Evolutionary conservation across 2,329 filamentous ascomycete species (phyloP).

Genomic region (Uncinocarpus reesii): DNA sequence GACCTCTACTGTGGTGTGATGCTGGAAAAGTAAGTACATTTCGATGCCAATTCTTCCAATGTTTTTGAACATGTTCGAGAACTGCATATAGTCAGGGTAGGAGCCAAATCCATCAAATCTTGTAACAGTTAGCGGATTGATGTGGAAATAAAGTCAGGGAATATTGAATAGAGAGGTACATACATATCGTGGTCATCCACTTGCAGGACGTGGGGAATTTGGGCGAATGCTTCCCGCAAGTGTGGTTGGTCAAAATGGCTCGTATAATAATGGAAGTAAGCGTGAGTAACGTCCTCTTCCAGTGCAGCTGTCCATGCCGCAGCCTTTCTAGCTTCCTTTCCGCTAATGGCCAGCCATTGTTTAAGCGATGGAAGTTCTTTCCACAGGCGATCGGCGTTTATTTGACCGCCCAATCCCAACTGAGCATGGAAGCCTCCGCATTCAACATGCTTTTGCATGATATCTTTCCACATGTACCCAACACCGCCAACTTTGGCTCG

Average conservation of each 20-base stretch:
- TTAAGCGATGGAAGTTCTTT: constrained; percentile 87
- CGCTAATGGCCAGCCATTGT: constrained; percentile 89
- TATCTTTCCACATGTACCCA: constrained; percentile 98
- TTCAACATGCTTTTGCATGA: constrained; percentile 92
- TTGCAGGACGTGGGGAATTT: constrained; percentile 87
- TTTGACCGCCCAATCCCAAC: constrained; percentile 82
- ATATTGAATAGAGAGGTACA: constrained; percentile 35
- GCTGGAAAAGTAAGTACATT: constrained; percentile 97
- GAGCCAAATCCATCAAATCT: constrained; percentile 96
- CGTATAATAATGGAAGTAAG: constrained; percentile 98
- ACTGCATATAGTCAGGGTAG: constrained; percentile 97
- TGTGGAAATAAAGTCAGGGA: not conserved
- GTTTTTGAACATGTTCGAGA: constrained; percentile 95
- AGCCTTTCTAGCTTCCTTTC: constrained; percentile 84
- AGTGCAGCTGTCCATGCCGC: constrained; percentile 87
- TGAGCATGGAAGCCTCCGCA: constrained; percentile 94
- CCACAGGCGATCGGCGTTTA: constrained; percentile 92
- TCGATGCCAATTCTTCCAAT: constrained; percentile 91
- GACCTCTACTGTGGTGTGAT: constrained; percentile 90
- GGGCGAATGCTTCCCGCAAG: constrained; percentile 86
- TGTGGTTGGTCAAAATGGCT: constrained; percentile 97
- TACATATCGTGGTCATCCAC: constrained; percentile 97
- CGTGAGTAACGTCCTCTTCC: constrained; percentile 89
- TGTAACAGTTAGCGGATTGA: constrained; percentile 15
- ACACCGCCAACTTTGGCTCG: constrained; percentile 75